Percentiles rank a stretch among this genome's conserved stretches.
Conservation (phyloP, 2,329 filamentous ascomycete species). For the Beauveria pseudobassiana region DNA sequence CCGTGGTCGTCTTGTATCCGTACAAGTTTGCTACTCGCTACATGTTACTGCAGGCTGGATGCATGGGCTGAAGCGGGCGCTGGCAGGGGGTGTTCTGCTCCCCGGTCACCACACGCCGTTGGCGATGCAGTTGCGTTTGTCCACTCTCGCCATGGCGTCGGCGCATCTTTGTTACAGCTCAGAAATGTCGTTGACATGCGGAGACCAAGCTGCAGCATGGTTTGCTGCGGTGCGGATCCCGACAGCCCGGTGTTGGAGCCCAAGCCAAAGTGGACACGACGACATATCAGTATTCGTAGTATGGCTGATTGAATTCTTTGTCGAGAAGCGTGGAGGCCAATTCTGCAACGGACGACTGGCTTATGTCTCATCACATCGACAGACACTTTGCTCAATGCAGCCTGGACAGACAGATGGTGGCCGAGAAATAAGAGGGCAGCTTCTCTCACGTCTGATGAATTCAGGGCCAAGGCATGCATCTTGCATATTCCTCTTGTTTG, state of each 20-base stretch:
- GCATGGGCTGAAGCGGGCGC: slow-evolving; percentile 5
- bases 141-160: not conserved
- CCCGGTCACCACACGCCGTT: not conserved
- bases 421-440: not conserved
- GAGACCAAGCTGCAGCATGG: not conserved
- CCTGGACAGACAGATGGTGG: not conserved
- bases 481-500: not conserved
- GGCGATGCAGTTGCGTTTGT: slow-evolving; percentile 5
- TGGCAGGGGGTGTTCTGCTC: not conserved
- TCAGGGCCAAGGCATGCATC: not conserved
- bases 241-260: slow-evolving; percentile 3
- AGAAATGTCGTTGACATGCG: slow-evolving; percentile 2
- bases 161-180: slow-evolving; percentile 10
- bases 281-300: not conserved
- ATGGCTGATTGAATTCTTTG: not conserved
- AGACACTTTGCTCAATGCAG: not conserved
- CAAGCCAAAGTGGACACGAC: not conserved
- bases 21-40: not conserved
- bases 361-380: not conserved
- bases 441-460: not conserved
- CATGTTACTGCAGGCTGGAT: not conserved
- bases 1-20: not conserved
- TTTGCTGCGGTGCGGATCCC: slow-evolving; percentile 9
- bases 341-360: not conserved
- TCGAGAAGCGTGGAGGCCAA: not conserved